A percentile compares a stretch with the other conserved stretches of the same genome.
These are phyloP conservation scores for Apiotrichum laibachii DNA, from an alignment of 1,284 basidiomycete genomes.

Conservation along the genomic window DNA sequence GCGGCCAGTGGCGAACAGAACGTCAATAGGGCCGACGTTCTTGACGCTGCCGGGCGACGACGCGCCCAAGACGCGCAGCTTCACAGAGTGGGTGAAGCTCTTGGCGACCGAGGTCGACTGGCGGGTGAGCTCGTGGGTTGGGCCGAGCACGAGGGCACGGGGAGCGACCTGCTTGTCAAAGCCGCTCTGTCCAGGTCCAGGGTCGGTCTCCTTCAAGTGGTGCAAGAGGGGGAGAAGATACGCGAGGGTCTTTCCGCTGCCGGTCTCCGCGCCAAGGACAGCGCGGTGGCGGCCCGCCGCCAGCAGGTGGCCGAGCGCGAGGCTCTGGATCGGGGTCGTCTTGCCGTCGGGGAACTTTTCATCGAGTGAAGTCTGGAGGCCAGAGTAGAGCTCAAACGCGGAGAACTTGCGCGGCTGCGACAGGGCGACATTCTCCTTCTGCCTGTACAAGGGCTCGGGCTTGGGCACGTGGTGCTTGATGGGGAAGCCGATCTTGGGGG, in stretches of 20 bases:
- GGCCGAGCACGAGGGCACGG: conserved; percentile 73
- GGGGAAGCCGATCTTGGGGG: neutral
- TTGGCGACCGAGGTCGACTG: conserved; percentile 74
- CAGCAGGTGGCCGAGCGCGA: conserved; percentile 65
- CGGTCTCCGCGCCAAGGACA: conserved; percentile 79
- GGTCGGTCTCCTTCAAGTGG: conserved; percentile 61
- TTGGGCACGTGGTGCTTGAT: neutral
- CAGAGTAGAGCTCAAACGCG: conserved; percentile 56
- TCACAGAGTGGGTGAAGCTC: conserved; percentile 66
- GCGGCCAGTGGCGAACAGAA: conserved; percentile 70
- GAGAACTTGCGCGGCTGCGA: conserved; percentile 27
- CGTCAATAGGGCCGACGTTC: conserved; percentile 56
- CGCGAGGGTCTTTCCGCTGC: conserved; percentile 85
- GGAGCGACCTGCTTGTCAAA: conserved; percentile 50
- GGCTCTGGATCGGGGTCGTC: conserved; percentile 69
- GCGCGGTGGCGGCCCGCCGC: conserved; percentile 50
- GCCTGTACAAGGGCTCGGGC: conserved; percentile 5
- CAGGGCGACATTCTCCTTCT: conserved; percentile 10
- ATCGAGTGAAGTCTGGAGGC: conserved; percentile 59
- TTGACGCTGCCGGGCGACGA: conserved; percentile 50
- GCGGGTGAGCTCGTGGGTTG: conserved; percentile 80
- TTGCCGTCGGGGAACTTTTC: conserved; percentile 55
- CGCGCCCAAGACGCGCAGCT: conserved; percentile 69
- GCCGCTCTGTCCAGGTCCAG: neutral
- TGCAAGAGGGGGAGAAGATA: conserved; percentile 80